Evolutionary conservation across 345 rosid genomes (phyloP), one percentile per base, ranked within the genome.

Genomic region (Dimocarpus longan): DNA sequence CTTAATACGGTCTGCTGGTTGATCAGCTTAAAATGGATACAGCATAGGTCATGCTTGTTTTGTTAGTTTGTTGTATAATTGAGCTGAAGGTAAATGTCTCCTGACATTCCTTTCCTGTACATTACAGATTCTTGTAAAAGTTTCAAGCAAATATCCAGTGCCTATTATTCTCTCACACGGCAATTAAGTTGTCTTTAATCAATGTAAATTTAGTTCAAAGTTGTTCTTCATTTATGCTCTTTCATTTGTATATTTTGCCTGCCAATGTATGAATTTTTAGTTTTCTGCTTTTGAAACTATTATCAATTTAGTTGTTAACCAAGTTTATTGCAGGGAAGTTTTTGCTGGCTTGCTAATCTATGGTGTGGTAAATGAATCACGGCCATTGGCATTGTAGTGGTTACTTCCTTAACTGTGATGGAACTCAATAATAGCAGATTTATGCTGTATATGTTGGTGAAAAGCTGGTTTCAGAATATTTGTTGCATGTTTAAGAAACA

Each of bases 101-200:
- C 56, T 64, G 86, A 19, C 60, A 67, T 44, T 76, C 80, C 69
- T 68, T 79, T 70, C 71, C 64, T 87, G 86, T 85, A 82, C 72
- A 84, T 81, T 80, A n/a, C 78, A 73, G 67, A 79, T 80, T 83
- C 85, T 73, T 85, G 84, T 85, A 85, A 73, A 83, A 78, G 66
- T 78, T 74, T 66, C 46, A 26, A 24, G 66, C n/a, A 66, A 82
- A 40, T 76, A 40, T 68, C 83, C 80, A 80, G 43, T 11, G 71
- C 80, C 63, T 71, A 18, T 80, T 71, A 71, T 79, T 86, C 69
- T 63, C 66, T 78, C 67, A 65, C 63, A 26, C 43, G 19, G 1
- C 68, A 74, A 77, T 71, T 68, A 8, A 43, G 64, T 18, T 21
- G 10, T 54, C 19, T 8, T 4, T 72, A 16, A 54, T 26, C 26